A percentile compares a stretch with the other conserved stretches of the same genome.
Conservation (phyloP, 2,329 filamentous ascomycete genomes). For the Neurospora sp. region DNA sequence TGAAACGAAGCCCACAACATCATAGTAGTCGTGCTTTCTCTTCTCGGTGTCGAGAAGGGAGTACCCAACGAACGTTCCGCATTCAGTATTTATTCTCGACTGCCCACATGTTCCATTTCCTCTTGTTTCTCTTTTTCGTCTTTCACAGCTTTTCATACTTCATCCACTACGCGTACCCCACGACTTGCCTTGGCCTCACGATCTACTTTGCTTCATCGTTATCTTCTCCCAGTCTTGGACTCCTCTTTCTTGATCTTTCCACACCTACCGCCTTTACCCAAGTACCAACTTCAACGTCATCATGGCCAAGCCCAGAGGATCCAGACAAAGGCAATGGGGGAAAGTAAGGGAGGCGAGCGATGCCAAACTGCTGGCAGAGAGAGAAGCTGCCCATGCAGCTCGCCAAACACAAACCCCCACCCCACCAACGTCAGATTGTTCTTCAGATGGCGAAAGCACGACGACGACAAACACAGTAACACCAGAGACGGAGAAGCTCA, state of each 20-base stretch:
- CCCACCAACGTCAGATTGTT: background rate
- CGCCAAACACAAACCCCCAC: background rate
- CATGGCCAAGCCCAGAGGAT: background rate
- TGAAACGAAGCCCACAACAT: background rate
- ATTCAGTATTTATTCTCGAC: background rate
- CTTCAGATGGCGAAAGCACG: background rate
- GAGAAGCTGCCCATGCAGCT: background rate
- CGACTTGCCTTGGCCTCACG: background rate
- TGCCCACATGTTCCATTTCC: background rate
- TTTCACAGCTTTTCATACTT: background rate
- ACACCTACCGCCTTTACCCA: background rate
- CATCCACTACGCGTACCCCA: background rate
- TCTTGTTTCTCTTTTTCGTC: background rate
- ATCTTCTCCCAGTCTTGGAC: background rate
- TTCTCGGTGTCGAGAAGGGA: background rate
- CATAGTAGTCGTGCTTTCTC: background rate
- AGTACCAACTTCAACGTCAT: background rate
- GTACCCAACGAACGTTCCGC: background rate
- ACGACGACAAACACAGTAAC: background rate
- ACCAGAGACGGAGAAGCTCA: too few relatives aligned
- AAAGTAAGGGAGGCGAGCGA: background rate
- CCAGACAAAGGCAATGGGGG: accelerated
- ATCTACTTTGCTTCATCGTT: background rate
- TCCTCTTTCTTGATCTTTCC: background rate
- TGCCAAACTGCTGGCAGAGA: background rate